Percentiles rank a stretch among this genome's conserved stretches.
Conservation (phyloP, 495 filamentous ascomycete genomes). For the Penicillium soppii region DNA sequence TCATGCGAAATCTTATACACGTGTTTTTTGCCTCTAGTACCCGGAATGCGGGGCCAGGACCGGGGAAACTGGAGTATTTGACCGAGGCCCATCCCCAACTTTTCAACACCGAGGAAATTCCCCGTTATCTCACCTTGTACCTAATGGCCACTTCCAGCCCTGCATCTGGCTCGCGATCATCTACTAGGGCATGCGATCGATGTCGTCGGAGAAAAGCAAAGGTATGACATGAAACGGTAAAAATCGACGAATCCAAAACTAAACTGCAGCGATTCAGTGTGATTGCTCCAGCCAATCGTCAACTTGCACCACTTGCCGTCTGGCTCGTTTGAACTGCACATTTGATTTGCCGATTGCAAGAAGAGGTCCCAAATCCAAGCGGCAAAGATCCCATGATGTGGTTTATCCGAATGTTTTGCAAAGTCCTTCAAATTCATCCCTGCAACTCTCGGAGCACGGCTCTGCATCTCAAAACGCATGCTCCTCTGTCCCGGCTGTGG, state of each 20-base stretch:
- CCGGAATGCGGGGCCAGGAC: too few species aligned
- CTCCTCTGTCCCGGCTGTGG: not conserved
- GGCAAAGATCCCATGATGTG: conserved; percentile 3
- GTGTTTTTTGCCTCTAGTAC: too few species aligned
- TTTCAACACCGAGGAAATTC: not conserved
- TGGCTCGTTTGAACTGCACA: conserved; percentile 12
- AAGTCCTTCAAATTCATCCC: not conserved
- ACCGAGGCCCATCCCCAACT: conserved; percentile 8
- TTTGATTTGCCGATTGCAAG: conserved; percentile 20
- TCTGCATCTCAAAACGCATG: not conserved
- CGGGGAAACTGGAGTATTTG: conserved; percentile 13
- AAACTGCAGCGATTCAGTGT: conserved; percentile 7
- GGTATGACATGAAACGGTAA: too few species aligned
- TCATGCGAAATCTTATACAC: too few species aligned
- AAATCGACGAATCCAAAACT: not conserved
- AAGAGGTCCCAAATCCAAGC: conserved; percentile 18
- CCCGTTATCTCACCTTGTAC: conserved; percentile 4
- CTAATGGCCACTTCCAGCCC: conserved; percentile 6
- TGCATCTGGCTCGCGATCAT: conserved; percentile 5
- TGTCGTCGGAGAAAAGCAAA: conserved; percentile 26
- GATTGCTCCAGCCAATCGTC: conserved; percentile 11
- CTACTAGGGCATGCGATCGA: conserved; percentile 19
- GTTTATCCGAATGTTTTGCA: not conserved
- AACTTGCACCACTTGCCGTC: conserved; percentile 14
- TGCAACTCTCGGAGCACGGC: conserved; percentile 1